Percentiles rank a stretch among this genome's conserved stretches.
These are phyloP conservation scores for Salix koriyanagi DNA, from an alignment of 345 rosid genomes.

Conservation along the genomic window DNA sequence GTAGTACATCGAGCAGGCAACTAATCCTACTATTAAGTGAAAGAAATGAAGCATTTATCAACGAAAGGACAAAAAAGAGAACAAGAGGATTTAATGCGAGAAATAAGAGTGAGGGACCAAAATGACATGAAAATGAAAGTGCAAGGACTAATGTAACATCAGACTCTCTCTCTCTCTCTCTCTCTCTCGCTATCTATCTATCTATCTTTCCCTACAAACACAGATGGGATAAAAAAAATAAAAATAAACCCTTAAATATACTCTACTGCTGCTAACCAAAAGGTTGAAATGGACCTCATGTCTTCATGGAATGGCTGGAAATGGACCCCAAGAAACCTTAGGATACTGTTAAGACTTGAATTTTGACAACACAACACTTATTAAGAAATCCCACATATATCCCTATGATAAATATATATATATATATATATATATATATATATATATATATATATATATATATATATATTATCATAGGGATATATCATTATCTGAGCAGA, in stretches of 20 bases:
- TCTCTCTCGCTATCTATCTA: too few species aligned
- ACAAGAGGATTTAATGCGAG: too few species aligned
- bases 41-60: not conserved
- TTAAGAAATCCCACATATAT: not conserved
- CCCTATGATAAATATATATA: too few species aligned
- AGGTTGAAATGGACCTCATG: not conserved
- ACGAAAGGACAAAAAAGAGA: not conserved
- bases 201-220: too few species aligned
- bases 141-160: too few species aligned
- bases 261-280: not conserved
- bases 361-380: not conserved
- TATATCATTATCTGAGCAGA: not conserved
- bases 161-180: too few species aligned
- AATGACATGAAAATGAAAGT: not conserved
- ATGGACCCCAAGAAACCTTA: conserved; percentile 1
- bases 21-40: too few species aligned
- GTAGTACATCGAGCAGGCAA: too few species aligned
- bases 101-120: not conserved
- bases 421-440: not conserved
- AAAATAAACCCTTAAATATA: not conserved
- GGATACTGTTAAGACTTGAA: not conserved
- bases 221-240: not conserved
- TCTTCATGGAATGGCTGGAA: conserved; percentile 7
- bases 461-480: not conserved
- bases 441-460: not conserved